These are phyloP conservation scores for Astrothelium subdiscretum DNA, from an alignment of 495 filamentous ascomycete genomes.

Conservation along the genomic window DNA sequence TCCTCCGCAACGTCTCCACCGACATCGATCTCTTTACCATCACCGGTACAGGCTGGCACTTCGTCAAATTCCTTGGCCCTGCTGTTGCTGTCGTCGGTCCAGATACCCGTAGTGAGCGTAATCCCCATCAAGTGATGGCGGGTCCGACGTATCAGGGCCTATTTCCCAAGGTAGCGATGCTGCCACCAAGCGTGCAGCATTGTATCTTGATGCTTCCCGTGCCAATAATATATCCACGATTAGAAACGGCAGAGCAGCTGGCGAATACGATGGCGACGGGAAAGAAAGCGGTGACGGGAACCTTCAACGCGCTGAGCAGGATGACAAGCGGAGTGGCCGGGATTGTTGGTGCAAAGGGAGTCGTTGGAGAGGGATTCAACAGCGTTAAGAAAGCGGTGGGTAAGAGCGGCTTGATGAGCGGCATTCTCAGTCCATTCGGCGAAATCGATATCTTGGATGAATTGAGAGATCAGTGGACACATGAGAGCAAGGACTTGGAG, in stretches of 20 bases:
- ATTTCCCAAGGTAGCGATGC: constrained; percentile 85
- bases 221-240: constrained; percentile 78
- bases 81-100: constrained; percentile 80
- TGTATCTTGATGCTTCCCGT: constrained; percentile 91
- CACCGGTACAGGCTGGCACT: constrained; percentile 95
- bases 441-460: constrained; percentile 93
- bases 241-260: constrained; percentile 82
- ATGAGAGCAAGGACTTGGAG: constrained; percentile 94
- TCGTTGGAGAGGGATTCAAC: constrained; percentile 82
- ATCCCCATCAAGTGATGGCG: constrained; percentile 82
- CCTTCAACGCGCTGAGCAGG: constrained; percentile 90
- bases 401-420: constrained; percentile 87
- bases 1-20: constrained; percentile 72
- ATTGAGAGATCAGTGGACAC: constrained; percentile 92
- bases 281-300: constrained; percentile 89
- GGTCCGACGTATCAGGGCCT: constrained; percentile 94
- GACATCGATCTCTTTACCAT: constrained; percentile 93
- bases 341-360: constrained; percentile 84
- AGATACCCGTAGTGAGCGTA: constrained; percentile 84
- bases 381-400: constrained; percentile 93
- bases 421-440: constrained; percentile 90
- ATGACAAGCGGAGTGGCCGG: constrained; percentile 88
- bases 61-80: constrained; percentile 90
- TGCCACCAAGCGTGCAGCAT: constrained; percentile 90
- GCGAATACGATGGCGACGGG: constrained; percentile 86